Evolutionary conservation across 2,329 filamentous ascomycete species (phyloP).

Genomic region (Pseudocercospora macadamiae): DNA sequence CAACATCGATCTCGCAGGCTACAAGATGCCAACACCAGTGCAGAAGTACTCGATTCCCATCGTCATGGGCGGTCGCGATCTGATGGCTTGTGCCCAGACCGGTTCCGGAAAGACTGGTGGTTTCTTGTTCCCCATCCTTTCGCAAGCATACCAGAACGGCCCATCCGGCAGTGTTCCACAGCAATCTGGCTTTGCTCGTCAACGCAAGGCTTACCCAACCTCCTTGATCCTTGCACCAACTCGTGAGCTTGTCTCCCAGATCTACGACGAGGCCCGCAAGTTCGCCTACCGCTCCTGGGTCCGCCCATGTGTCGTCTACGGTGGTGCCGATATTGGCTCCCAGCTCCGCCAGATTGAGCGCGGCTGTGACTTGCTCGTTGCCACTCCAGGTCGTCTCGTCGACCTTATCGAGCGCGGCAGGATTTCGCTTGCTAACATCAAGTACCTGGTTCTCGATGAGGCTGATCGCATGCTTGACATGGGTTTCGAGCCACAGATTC

Average conservation of each 20-base stretch:
- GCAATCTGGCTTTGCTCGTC: conserved; percentile 79
- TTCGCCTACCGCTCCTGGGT: conserved; percentile 99
- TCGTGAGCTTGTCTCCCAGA: conserved; percentile 97
- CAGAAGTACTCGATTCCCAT: conserved; percentile 99
- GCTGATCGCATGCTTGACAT: conserved; percentile 99
- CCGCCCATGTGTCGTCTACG: conserved; percentile 95
- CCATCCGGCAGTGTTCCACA: conserved; percentile 70
- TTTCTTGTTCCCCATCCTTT: conserved; percentile 98
- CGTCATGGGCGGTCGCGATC: conserved; percentile 94
- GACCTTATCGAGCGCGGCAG: conserved; percentile 98
- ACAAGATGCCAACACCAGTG: conserved; percentile 94
- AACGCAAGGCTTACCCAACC: conserved; percentile 97
- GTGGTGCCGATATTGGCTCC: conserved; percentile 97
- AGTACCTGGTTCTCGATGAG: conserved; percentile 98
- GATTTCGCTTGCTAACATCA: conserved; percentile 97
- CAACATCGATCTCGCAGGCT: conserved; percentile 93
- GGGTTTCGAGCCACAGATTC: conserved; percentile 99
- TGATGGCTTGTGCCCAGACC: conserved; percentile 99
- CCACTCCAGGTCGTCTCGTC: conserved; percentile 94
- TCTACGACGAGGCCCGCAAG: conserved; percentile 96
- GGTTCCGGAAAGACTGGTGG: conserved; percentile 99
- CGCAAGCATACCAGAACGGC: conserved; percentile 91
- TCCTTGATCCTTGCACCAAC: conserved; percentile 95
- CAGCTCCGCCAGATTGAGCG: conserved; percentile 98
- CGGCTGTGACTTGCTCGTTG: conserved; percentile 94